Conservation (phyloP, 371 early-diverging fungal genomes). For the Blyttiomyces sp. region DNA sequence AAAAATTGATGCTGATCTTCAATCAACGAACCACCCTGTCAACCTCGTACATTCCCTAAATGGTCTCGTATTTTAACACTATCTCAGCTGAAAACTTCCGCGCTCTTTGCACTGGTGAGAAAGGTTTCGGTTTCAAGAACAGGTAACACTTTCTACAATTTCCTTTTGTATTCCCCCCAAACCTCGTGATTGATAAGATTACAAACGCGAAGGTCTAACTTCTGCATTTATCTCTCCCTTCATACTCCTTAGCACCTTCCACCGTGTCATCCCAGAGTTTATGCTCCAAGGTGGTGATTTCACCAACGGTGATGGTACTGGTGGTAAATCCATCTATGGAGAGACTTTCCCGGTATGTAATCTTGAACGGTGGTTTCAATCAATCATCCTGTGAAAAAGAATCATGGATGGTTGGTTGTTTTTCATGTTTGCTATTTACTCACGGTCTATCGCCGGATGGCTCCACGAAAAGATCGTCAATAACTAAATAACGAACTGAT, state of each 20-base stretch:
- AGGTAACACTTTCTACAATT: too few relatives aligned
- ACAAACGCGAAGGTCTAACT: too few relatives aligned
- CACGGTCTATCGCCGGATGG: too few relatives aligned
- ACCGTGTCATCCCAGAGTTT: conserved; percentile 49
- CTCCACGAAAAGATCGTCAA: too few relatives aligned
- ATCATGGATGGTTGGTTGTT: too few relatives aligned
- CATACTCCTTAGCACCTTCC: conserved; percentile 40
- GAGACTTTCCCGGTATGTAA: conserved; percentile 51
- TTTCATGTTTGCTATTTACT: too few relatives aligned
- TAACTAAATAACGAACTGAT: too few relatives aligned
- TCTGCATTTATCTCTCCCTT: conserved; percentile 39
- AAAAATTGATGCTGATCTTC: neutral
- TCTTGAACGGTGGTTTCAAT: too few relatives aligned
- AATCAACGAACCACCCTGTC: neutral
- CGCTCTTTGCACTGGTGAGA: conserved; percentile 56
- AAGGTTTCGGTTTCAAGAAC: conserved; percentile 56
- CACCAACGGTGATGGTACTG: conserved; percentile 70
- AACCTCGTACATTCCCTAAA: neutral
- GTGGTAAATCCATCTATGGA: conserved; percentile 55
- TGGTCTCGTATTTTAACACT: too few relatives aligned
- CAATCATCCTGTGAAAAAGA: too few relatives aligned
- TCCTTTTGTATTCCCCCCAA: too few relatives aligned
- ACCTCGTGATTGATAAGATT: too few relatives aligned
- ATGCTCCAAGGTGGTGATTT: conserved; percentile 51
- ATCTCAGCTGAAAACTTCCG: conserved; percentile 55